These are phyloP conservation scores for Auriscalpium vulgare DNA, from an alignment of 768 basidiomycete species.

Conservation along the genomic window DNA sequence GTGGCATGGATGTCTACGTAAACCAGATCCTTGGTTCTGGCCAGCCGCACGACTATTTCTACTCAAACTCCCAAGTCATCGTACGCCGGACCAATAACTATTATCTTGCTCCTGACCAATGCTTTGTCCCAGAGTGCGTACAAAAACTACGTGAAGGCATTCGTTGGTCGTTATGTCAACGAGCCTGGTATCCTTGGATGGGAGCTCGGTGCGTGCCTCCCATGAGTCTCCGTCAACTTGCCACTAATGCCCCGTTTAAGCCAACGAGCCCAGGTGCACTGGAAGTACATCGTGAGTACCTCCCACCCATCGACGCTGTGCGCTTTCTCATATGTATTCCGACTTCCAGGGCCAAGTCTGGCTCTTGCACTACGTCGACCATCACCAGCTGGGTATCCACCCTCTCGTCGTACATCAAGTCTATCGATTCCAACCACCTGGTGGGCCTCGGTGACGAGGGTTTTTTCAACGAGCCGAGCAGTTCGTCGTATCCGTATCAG, in stretches of 20 bases:
- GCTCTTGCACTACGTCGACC: slow-evolving; percentile 42
- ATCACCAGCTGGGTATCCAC: slow-evolving; percentile 46
- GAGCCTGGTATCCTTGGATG: slow-evolving; percentile 53
- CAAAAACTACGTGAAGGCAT: slow-evolving; percentile 31
- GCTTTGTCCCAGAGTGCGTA: slow-evolving; percentile 21
- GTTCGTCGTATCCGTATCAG: slow-evolving; percentile 49
- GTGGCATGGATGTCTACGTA: slow-evolving; percentile 65
- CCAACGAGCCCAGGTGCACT: slow-evolving; percentile 28
- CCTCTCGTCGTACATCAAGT: slow-evolving; percentile 56
- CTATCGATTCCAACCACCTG: slow-evolving; percentile 56
- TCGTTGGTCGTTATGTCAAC: slow-evolving; percentile 33
- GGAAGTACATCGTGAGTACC: slow-evolving; percentile 19
- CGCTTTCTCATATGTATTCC: too few relatives aligned
- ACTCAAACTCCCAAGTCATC: slow-evolving; percentile 44
- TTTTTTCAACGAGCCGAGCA: slow-evolving; percentile 47
- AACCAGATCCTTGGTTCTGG: slow-evolving; percentile 42
- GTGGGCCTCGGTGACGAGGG: slow-evolving; percentile 61
- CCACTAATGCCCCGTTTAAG: neutral
- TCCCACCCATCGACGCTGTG: too few relatives aligned
- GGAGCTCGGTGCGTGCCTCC: slow-evolving; percentile 28
- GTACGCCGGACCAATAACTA: slow-evolving; percentile 19
- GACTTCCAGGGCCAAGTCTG: slow-evolving; percentile 21
- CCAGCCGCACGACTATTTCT: slow-evolving; percentile 48
- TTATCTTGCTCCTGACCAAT: neutral
- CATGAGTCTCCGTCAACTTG: neutral